Conservation (phyloP, 345 rosid species). For the Brassica incana region DNA sequence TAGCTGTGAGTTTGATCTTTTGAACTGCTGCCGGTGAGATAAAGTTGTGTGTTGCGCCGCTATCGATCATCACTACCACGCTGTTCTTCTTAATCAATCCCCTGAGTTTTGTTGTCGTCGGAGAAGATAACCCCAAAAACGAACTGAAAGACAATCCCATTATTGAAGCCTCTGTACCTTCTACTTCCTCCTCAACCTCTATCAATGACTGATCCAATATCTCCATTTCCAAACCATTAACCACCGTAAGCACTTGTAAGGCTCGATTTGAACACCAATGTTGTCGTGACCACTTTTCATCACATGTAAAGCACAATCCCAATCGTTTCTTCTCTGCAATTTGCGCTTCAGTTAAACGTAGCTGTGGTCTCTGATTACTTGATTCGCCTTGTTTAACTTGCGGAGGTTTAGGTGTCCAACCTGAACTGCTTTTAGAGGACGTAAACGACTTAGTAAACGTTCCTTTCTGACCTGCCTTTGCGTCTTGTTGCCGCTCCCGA, state of each 20-base stretch:
- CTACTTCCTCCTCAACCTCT: not conserved
- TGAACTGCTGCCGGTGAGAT: not conserved
- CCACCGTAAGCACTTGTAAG: not conserved
- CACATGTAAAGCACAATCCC: too few relatives aligned
- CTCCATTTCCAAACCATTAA: not conserved
- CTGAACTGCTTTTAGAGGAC: too few relatives aligned
- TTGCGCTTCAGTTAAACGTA: too few relatives aligned
- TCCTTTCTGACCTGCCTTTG: too few relatives aligned
- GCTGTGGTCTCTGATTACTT: too few relatives aligned
- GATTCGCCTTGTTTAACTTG: too few relatives aligned
- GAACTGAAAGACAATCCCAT: not conserved
- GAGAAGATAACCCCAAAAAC: not conserved
- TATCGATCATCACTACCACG: not conserved
- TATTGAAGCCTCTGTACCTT: not conserved
- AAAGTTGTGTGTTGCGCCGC: not conserved
- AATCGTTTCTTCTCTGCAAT: too few relatives aligned
- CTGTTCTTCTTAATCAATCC: not conserved
- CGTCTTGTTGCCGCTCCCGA: too few relatives aligned
- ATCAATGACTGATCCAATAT: not conserved
- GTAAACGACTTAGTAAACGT: too few relatives aligned
- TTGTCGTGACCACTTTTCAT: too few relatives aligned
- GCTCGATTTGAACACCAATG: not conserved
- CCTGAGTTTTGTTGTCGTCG: not conserved
- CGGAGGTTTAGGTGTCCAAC: too few relatives aligned
- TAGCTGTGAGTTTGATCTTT: too few relatives aligned